Base-by-base conservation (phyloP, 805 yeast genomes). In the Candida berthetii region DNA sequence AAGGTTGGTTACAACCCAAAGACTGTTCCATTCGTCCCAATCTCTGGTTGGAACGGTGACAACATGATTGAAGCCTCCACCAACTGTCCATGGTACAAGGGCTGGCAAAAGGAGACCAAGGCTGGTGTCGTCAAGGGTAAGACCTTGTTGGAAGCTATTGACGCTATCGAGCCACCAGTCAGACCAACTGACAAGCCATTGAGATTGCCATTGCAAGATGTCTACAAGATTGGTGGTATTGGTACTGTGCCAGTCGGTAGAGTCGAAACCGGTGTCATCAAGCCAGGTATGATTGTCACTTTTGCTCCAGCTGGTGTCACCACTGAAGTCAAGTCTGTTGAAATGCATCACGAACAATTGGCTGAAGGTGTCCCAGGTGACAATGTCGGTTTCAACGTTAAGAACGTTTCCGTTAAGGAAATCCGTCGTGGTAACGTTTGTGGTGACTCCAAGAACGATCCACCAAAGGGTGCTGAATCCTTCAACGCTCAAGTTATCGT, bases 171-270 rank as follows among this genome's bases (percentile, higher is more conserved):
- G 51, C 78, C 85, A 38, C 79, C 82, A 50, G 80, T 85, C 67
- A 87, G 99, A 68, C 86, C 81, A 58, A 71, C 88, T 58, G 85
- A 85, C 59, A 96, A 91, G 37, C 97, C 99, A 52, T 93, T 93
- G 72, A 90, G 93, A 98, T 72, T 93, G 55, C 99, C 99, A 45
- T 76, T 93, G 52, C 78, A 95, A 20, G 86, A 93, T 54, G 85
- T 91, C 64, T 78, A 84, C 82, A 93, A 93, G 68, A 85, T 89
- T 85, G 89, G 87, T 66, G 99, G 93, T 64, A 71, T 93, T 71
- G 99, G 99, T 65, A 89, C 98, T 39, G 80, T 93, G 49, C 93
- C 93, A 40, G 99, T 93, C 69, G 99, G 99, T 66, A 93, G 93
- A 73, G 85, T 93, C 59, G 99, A 90, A 72, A 82, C 95, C 43